A percentile compares a stretch with the other conserved stretches of the same genome.
These are phyloP conservation scores for Phytophthora cryptogea DNA, from an alignment of 352 stramenopile species.

Conservation along the genomic window DNA sequence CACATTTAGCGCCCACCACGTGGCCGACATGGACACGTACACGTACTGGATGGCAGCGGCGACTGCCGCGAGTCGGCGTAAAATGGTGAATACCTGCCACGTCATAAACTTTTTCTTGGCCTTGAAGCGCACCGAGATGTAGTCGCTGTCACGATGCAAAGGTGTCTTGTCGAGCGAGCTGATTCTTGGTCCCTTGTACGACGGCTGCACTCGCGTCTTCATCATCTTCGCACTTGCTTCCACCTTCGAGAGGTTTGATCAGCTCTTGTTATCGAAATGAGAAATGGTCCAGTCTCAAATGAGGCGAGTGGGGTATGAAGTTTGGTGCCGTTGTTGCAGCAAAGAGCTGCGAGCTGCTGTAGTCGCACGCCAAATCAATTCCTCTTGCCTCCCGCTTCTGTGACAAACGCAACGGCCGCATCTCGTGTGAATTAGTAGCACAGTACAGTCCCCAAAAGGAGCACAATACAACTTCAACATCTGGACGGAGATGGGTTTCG, in stretches of 20 bases:
- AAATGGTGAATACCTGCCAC: conserved; percentile 25
- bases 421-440: not conserved
- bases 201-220: not conserved
- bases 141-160: conserved; percentile 15
- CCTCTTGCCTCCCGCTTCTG: not conserved
- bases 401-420: not conserved
- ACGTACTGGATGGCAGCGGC: conserved; percentile 40
- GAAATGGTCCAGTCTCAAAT: too few species aligned
- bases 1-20: conserved; percentile 25
- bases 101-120: conserved; percentile 4
- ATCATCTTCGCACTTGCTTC: not conserved
- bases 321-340: not conserved
- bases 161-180: not conserved
- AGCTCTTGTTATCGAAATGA: too few species aligned
- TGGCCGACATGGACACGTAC: conserved; percentile 29
- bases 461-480: conserved; percentile 1
- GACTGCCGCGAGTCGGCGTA: conserved; percentile 28
- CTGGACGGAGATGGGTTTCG: conserved; percentile 1
- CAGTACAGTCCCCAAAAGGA: not conserved
- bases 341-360: not conserved
- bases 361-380: not conserved
- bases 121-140: conserved; percentile 4
- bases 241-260: too few species aligned
- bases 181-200: not conserved
- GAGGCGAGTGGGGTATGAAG: not conserved